Conservation (phyloP, 2,329 filamentous ascomycete genomes). For the Exophiala oligosperma region DNA sequence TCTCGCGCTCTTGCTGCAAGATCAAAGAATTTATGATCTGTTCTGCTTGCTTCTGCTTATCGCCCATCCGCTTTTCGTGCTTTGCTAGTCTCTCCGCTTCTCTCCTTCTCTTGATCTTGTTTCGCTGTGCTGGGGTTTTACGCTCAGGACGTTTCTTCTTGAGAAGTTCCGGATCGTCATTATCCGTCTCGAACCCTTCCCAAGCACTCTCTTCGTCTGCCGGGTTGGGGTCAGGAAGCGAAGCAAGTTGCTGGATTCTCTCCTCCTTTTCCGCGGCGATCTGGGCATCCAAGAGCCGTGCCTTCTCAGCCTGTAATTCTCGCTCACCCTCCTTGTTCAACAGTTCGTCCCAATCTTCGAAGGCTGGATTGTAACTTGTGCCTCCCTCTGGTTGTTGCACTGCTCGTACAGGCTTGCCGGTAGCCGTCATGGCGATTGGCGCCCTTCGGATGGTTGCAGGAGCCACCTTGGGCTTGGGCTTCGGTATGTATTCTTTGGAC, state of each 20-base stretch:
- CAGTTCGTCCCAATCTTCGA: conserved; percentile 79
- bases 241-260: conserved; percentile 69
- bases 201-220: conserved; percentile 90
- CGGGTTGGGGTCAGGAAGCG: conserved; percentile 71
- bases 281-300: conserved; percentile 69
- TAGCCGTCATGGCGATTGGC: conserved; percentile 79
- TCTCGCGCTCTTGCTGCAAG: conserved; percentile 58
- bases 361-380: conserved; percentile 89
- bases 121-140: conserved; percentile 83
- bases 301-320: conserved; percentile 75
- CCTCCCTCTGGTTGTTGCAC: conserved; percentile 77
- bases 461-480: conserved; percentile 64
- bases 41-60: conserved; percentile 69
- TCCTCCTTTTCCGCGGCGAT: conserved; percentile 57
- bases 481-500: conserved; percentile 65
- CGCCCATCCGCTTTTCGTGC: conserved; percentile 74
- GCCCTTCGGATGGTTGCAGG: conserved; percentile 74
- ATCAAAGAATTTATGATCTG: conserved; percentile 48
- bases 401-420: conserved; percentile 74
- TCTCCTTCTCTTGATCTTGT: conserved; percentile 85
- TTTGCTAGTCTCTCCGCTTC: conserved; percentile 76
- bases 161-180: conserved; percentile 67
- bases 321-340: conserved; percentile 73
- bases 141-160: conserved; percentile 75
- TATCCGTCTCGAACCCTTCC: conserved; percentile 84